phyloP scores from a whole-genome alignment of 306 rosid genomes.

The Morella rubra region DNA sequence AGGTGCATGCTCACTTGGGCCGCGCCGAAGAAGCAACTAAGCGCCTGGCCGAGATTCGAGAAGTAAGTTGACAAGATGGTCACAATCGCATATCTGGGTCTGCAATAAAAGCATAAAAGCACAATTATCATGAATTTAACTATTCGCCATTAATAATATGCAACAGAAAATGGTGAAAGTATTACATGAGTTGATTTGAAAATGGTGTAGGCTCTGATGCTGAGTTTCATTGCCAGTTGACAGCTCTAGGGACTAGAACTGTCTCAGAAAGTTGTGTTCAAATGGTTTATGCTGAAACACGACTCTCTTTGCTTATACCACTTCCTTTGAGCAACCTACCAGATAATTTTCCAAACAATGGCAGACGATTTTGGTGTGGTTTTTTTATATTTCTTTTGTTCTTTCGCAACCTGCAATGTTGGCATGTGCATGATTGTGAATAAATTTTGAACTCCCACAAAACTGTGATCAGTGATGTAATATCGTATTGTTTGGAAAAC shows the following conservation, averaged over 20 bases:
- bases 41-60: slow-evolving; percentile 86
- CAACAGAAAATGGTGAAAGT: no score
- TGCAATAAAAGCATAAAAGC: neutral
- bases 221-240: neutral
- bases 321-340: neutral
- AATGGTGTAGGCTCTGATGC: neutral
- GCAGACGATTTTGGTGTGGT: neutral
- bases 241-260: no score
- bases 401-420: neutral
- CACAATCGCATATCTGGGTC: neutral
- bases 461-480: neutral
- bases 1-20: slow-evolving; percentile 72
- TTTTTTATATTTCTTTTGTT: neutral
- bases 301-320: neutral
- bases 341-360: neutral
- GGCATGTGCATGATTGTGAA: neutral
- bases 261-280: no score
- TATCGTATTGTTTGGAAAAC: neutral
- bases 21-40: slow-evolving; percentile 69
- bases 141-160: no score
- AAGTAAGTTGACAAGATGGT: slow-evolving; percentile 47
- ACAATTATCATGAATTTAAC: no score
- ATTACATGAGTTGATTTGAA: no score
- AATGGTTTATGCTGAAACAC: no score
- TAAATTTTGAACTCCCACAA: no score